Percentiles rank a stretch among this genome's conserved stretches.
phyloP scores from a whole-genome alignment of 1,284 basidiomycete genomes.

The Coniophora puteana region DNA sequence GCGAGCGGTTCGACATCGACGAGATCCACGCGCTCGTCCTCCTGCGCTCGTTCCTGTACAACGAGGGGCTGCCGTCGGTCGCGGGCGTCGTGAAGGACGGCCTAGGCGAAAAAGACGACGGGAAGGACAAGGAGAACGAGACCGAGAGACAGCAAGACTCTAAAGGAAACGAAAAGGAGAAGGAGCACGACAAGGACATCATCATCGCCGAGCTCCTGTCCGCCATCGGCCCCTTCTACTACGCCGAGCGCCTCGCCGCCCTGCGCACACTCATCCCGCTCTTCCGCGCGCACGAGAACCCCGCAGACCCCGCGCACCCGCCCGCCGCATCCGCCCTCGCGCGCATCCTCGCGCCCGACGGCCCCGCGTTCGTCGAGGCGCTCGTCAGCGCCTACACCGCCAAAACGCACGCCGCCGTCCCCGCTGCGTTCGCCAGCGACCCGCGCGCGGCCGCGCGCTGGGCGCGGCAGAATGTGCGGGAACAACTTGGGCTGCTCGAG shows the following conservation, averaged over 20 bases:
- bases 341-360: constrained; percentile 59
- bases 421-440: constrained; percentile 46
- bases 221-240: constrained; percentile 77
- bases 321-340: constrained; percentile 55
- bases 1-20: constrained; percentile 69
- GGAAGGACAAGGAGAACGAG: too few relatives aligned
- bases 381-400: constrained; percentile 57
- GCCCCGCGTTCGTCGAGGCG: constrained; percentile 48
- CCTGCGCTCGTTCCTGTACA: constrained; percentile 75
- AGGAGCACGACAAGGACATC: too few relatives aligned
- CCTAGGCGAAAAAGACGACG: too few relatives aligned
- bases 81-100: too few relatives aligned
- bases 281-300: constrained; percentile 56
- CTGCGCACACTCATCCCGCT: constrained; percentile 63
- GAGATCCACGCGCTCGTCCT: constrained; percentile 71
- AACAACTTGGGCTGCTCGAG: constrained; percentile 80
- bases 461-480: constrained; percentile 76
- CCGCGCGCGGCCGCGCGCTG: constrained; percentile 64
- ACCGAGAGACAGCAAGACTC: too few relatives aligned
- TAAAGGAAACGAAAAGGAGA: too few relatives aligned
- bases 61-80: constrained; percentile 64
- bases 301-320: constrained; percentile 48
- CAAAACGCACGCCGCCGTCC: constrained; percentile 53
- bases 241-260: constrained; percentile 69
- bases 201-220: constrained; percentile 60